Conservation (phyloP, 2,329 filamentous ascomycete genomes). For the Incumbomyces delicatus region DNA sequence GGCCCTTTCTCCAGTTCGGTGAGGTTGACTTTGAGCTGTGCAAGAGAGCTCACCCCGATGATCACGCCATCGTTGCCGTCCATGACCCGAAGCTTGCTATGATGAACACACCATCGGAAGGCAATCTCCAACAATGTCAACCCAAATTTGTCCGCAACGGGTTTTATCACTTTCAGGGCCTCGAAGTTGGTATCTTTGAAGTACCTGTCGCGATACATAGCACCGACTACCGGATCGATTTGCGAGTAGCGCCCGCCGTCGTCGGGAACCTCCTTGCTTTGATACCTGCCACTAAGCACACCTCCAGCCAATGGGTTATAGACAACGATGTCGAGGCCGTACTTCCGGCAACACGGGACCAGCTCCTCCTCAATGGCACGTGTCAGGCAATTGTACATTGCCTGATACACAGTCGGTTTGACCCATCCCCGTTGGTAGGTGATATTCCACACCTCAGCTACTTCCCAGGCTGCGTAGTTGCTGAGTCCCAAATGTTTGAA, state of each 20-base stretch:
- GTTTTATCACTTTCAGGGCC: constrained; percentile 32
- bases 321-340: constrained; percentile 33
- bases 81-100: constrained; percentile 26
- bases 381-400: constrained; percentile 33
- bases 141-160: constrained; percentile 29
- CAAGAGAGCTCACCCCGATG: constrained; percentile 48
- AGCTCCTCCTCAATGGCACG: constrained; percentile 33
- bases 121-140: constrained; percentile 36
- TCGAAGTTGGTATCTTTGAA: constrained; percentile 36
- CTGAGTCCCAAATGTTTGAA: constrained; percentile 38
- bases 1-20: constrained; percentile 55
- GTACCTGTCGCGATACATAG: constrained; percentile 28
- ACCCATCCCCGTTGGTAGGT: constrained; percentile 34
- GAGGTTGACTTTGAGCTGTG: constrained; percentile 48
- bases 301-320: constrained; percentile 39
- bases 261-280: constrained; percentile 23
- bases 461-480: constrained; percentile 40
- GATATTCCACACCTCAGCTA: constrained; percentile 39
- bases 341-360: constrained; percentile 33
- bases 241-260: constrained; percentile 24
- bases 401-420: constrained; percentile 39
- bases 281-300: constrained; percentile 34
- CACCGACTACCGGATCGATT: background rate
- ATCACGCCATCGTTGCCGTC: constrained; percentile 49
- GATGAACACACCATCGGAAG: constrained; percentile 38